Evolutionary conservation across 495 filamentous ascomycete species (phyloP).

Genomic region (Cairneyella variabilis): DNA sequence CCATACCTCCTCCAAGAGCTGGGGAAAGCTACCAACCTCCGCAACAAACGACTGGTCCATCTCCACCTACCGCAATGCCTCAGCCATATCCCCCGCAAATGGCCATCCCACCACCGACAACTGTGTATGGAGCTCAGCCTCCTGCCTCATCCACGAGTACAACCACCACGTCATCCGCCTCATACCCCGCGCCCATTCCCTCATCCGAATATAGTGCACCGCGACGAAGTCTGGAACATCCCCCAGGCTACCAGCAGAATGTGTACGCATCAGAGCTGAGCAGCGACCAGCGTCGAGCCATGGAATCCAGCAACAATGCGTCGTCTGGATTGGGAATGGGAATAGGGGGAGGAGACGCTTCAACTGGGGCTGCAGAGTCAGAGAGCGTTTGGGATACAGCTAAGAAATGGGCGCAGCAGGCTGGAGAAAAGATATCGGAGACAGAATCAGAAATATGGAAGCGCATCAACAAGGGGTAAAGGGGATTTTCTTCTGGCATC

Average conservation of each 20-base stretch:
- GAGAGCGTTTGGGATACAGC: conserved; percentile 40
- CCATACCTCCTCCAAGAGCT: conserved; percentile 46
- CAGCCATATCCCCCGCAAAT: conserved; percentile 29
- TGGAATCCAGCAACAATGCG: conserved; percentile 12
- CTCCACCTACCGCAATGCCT: conserved; percentile 12
- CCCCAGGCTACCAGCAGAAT: conserved; percentile 47
- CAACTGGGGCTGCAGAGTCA: conserved; percentile 4
- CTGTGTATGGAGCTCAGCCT: conserved; percentile 14
- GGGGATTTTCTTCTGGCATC: conserved; percentile 1
- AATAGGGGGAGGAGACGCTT: conserved; percentile 23
- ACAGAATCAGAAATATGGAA: conserved; percentile 56
- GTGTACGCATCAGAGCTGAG: conserved; percentile 37
- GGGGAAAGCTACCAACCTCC: conserved; percentile 33
- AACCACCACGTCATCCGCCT: conserved; percentile 17
- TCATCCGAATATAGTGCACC: conserved; percentile 2
- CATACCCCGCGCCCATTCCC: conserved; percentile 20
- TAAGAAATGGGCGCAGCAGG: conserved; percentile 47
- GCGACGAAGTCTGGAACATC: conserved; percentile 37
- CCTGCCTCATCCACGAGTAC: conserved; percentile 23
- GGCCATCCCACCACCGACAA: conserved; percentile 20
- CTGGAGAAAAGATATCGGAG: conserved; percentile 47
- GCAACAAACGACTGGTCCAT: conserved; percentile 17
- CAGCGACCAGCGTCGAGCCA: conserved; percentile 23
- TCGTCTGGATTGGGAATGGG: too few relatives aligned
- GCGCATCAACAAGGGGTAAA: conserved; percentile 39